These are phyloP conservation scores for Lachancea quebecensis DNA, from an alignment of 805 yeast species.

Conservation along the genomic window DNA sequence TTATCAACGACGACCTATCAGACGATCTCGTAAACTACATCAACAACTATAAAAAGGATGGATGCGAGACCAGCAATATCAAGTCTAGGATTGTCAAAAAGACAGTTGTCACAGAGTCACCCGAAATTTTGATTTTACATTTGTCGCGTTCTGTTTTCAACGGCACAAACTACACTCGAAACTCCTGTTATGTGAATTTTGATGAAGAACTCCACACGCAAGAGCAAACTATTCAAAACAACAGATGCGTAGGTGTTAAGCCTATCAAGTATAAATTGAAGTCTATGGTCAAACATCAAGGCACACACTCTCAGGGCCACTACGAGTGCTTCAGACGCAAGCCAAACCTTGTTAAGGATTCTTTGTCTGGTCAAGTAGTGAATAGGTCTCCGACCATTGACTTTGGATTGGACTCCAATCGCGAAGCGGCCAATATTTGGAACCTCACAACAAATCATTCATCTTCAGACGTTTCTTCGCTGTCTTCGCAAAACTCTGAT, in stretches of 20 bases:
- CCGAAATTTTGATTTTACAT: conserved; percentile 71
- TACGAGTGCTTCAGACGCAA: conserved; percentile 83
- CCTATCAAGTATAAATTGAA: conserved; percentile 49
- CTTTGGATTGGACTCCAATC: conserved; percentile 10
- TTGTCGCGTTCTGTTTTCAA: conserved; percentile 75
- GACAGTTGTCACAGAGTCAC: conserved; percentile 55
- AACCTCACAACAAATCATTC: conserved; percentile 6
- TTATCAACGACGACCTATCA: conserved; percentile 62
- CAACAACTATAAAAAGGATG: conserved; percentile 38
- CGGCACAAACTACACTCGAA: conserved; percentile 62
- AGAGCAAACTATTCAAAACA: conserved; percentile 21
- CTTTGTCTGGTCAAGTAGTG: conserved; percentile 21
- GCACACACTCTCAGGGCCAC: conserved; percentile 84
- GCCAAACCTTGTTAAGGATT: conserved; percentile 42
- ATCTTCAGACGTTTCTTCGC: conserved; percentile 5
- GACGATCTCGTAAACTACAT: conserved; percentile 43
- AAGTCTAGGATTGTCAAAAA: conserved; percentile 64
- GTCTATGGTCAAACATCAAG: conserved; percentile 78
- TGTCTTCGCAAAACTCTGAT: conserved; percentile 9
- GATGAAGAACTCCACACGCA: conserved; percentile 53
- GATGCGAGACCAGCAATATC: conserved; percentile 39
- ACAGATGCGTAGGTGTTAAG: conserved; percentile 14
- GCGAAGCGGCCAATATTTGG: conserved; percentile 11
- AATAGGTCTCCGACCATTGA: conserved; percentile 29
- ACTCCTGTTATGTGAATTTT: conserved; percentile 64